These are phyloP conservation scores for Ulmus americana DNA, from an alignment of 331 rosid genomes.

Conservation along the genomic window DNA sequence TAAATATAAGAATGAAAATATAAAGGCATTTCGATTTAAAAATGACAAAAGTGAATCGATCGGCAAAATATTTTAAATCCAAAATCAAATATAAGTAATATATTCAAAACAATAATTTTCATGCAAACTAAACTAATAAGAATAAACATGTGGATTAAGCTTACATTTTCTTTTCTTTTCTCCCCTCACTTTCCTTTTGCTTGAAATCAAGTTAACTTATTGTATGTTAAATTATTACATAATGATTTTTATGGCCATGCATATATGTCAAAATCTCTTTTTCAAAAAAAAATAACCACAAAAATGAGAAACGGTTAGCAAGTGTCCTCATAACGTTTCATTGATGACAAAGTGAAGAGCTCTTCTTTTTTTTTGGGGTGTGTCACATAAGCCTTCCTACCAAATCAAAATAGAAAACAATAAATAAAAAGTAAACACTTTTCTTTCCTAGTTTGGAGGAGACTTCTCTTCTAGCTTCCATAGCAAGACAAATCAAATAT, in stretches of 20 bases:
- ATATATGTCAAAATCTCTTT: not conserved
- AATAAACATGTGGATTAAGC: too few relatives aligned
- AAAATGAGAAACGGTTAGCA: constrained; percentile 37
- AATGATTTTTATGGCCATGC: constrained; percentile 14
- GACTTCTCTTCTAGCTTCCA: constrained; percentile 47
- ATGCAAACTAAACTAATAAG: too few relatives aligned
- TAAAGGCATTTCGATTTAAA: too few relatives aligned
- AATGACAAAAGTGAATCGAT: too few relatives aligned
- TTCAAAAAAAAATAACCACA: not conserved
- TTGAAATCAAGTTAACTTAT: not conserved
- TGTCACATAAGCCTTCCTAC: constrained; percentile 15
- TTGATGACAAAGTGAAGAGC: constrained; percentile 14
- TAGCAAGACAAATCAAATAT: constrained; percentile 66
- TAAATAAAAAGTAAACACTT: not conserved
- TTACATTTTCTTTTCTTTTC: not conserved
- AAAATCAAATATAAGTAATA: too few relatives aligned
- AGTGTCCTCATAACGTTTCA: constrained; percentile 48
- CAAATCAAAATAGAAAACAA: constrained; percentile 8
- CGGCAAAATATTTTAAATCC: too few relatives aligned
- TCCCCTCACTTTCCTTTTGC: not conserved
- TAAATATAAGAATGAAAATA: too few relatives aligned
- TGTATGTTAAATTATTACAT: not conserved
- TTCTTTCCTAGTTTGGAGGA: constrained; percentile 10
- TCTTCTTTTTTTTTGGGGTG: constrained; percentile 15
- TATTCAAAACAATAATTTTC: too few relatives aligned